These are phyloP conservation scores for Hypoxylon sp. DNA, from an alignment of 2,329 filamentous ascomycete species.

Conservation along the genomic window DNA sequence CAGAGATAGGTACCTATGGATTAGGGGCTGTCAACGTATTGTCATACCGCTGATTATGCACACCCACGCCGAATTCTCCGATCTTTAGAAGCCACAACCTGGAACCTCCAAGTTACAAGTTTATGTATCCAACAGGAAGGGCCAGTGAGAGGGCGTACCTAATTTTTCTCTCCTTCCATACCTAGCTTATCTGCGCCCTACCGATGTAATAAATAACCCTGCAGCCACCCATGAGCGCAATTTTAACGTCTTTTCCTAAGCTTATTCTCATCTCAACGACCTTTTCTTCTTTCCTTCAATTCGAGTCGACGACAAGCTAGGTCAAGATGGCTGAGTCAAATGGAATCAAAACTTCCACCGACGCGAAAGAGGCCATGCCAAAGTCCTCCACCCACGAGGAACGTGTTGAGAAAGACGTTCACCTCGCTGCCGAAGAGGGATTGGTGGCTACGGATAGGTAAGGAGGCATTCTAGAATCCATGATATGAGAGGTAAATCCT, in stretches of 20 bases:
- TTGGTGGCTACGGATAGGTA: constrained; percentile 64
- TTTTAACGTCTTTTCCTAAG: neutral
- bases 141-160: neutral
- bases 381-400: constrained; percentile 24
- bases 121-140: neutral
- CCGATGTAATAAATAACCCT: constrained; percentile 21
- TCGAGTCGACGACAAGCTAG: constrained; percentile 1
- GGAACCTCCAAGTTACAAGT: neutral
- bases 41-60: too few relatives aligned
- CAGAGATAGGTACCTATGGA: constrained; percentile 2
- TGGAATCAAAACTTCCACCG: constrained; percentile 16
- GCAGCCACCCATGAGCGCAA: constrained; percentile 12
- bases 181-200: constrained; percentile 1
- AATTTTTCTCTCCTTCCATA: neutral
- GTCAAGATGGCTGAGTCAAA: constrained; percentile 19
- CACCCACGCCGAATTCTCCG: neutral
- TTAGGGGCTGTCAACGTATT: too few relatives aligned
- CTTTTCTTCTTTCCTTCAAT: neutral
- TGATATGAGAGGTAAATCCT: neutral
- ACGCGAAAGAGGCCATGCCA: constrained; percentile 19
- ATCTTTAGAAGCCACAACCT: neutral
- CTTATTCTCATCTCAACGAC: neutral
- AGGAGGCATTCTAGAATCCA: constrained; percentile 30
- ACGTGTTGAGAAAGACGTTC: constrained; percentile 42
- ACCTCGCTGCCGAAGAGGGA: constrained; percentile 59